Evolutionary conservation across 768 basidiomycete species (phyloP).

Genomic region (Pleurotus eryngii): DNA sequence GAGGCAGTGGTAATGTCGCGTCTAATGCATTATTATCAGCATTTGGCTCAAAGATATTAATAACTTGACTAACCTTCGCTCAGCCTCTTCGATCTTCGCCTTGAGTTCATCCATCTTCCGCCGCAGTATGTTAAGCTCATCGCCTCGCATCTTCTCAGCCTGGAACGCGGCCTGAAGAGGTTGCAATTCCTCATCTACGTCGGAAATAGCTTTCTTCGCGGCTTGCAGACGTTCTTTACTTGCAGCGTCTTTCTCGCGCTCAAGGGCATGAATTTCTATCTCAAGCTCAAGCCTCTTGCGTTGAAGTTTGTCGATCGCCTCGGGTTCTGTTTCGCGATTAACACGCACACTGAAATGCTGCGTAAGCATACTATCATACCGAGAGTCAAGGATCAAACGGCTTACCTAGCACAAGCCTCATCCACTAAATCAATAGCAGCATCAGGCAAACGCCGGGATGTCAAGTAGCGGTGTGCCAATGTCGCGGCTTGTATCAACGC

Average conservation of each 20-base stretch:
- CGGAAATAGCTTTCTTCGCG: conserved; percentile 76
- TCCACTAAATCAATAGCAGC: conserved; percentile 91
- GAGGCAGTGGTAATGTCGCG: conserved; percentile 75
- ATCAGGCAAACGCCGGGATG: conserved; percentile 75
- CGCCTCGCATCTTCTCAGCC: conserved; percentile 76
- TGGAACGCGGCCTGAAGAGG: conserved; percentile 87
- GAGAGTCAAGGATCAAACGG: neutral
- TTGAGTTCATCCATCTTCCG: conserved; percentile 87
- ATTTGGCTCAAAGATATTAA: neutral
- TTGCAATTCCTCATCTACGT: conserved; percentile 79
- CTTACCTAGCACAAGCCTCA: conserved; percentile 85
- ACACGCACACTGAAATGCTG: conserved; percentile 66
- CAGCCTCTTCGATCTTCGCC: conserved; percentile 91
- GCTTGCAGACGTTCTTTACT: conserved; percentile 77
- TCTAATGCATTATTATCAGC: conserved; percentile 25
- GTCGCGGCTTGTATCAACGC: conserved; percentile 88
- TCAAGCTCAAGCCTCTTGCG: conserved; percentile 87
- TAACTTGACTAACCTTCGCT: conserved; percentile 58
- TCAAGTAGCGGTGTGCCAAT: conserved; percentile 91
- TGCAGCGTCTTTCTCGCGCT: conserved; percentile 86
- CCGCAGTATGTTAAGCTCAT: conserved; percentile 74
- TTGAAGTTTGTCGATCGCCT: conserved; percentile 89
- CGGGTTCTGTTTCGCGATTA: conserved; percentile 91
- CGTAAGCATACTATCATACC: no score
- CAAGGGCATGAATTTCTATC: conserved; percentile 92